Percentiles rank a stretch among this genome's conserved stretches.
These are phyloP conservation scores for Vitis amurensis DNA, from an alignment of 164 flowering plant genomes.

Conservation along the genomic window DNA sequence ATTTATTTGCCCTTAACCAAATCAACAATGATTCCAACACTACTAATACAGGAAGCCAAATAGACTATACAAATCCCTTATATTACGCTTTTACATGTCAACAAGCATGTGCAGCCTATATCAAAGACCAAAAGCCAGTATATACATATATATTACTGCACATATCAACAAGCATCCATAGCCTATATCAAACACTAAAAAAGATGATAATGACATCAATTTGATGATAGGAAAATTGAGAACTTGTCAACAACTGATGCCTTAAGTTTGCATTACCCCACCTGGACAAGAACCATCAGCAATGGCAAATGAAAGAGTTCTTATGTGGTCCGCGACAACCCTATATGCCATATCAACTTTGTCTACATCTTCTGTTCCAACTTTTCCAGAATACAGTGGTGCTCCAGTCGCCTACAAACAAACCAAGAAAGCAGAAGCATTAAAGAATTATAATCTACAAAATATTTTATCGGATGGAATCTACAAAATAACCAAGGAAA, in stretches of 20 bases:
- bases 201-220: too few species aligned
- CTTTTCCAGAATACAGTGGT: slow-evolving; percentile 77
- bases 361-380: slow-evolving; percentile 87
- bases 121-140: background rate
- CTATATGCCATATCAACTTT: slow-evolving; percentile 97
- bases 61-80: background rate
- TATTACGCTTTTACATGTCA: background rate
- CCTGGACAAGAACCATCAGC: slow-evolving; percentile 99
- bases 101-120: background rate
- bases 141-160: background rate
- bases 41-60: background rate
- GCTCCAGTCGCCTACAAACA: slow-evolving; percentile 76
- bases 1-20: too few species aligned
- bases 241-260: background rate
- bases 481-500: background rate
- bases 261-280: slow-evolving; percentile 20
- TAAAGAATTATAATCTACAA: background rate
- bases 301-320: slow-evolving; percentile 99
- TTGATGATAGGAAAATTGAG: background rate
- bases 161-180: too few species aligned
- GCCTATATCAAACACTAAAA: too few species aligned
- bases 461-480: background rate
- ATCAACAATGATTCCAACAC: too few species aligned
- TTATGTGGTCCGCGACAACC: slow-evolving; percentile 96
- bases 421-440: background rate